Evolutionary conservation across 805 yeast genomes (phyloP).

Genomic region (Barnettozyma wickerhamii): DNA sequence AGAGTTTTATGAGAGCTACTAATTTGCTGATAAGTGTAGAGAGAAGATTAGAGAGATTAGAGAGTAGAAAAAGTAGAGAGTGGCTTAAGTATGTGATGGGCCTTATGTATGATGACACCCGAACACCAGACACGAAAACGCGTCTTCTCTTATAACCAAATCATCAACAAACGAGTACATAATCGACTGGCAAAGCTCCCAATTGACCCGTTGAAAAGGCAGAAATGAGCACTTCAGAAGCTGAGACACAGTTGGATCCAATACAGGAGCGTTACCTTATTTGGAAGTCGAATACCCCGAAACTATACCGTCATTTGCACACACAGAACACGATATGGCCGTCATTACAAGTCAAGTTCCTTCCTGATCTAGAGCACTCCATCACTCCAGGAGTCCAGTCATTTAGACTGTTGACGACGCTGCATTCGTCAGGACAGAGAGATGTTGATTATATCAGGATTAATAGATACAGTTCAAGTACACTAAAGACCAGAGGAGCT

Average conservation of each 20-base stretch:
- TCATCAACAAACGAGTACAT: not conserved
- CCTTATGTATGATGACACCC: not conserved
- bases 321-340: conserved; percentile 70
- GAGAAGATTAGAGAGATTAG: too few relatives aligned
- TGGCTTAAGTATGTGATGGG: too few relatives aligned
- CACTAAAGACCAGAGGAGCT: not conserved
- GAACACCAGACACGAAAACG: not conserved
- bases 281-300: conserved; percentile 82
- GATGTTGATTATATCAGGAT: conserved; percentile 49
- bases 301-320: conserved; percentile 68
- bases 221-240: not conserved
- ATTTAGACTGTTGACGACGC: conserved; percentile 52
- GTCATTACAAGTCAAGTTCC: conserved; percentile 64
- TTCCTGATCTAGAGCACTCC: conserved; percentile 40
- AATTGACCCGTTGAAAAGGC: not conserved
- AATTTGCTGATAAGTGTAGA: too few relatives aligned
- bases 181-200: not conserved
- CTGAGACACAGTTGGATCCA: not conserved
- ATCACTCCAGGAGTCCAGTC: conserved; percentile 13
- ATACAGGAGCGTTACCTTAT: conserved; percentile 25
- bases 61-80: too few relatives aligned
- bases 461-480: conserved; percentile 28
- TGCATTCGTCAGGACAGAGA: conserved; percentile 57
- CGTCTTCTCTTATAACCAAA: not conserved
- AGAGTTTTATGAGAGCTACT: not conserved